Base-by-base conservation (phyloP, 2,329 filamentous ascomycete species). In the Sporothrix dimorphospora region DNA sequence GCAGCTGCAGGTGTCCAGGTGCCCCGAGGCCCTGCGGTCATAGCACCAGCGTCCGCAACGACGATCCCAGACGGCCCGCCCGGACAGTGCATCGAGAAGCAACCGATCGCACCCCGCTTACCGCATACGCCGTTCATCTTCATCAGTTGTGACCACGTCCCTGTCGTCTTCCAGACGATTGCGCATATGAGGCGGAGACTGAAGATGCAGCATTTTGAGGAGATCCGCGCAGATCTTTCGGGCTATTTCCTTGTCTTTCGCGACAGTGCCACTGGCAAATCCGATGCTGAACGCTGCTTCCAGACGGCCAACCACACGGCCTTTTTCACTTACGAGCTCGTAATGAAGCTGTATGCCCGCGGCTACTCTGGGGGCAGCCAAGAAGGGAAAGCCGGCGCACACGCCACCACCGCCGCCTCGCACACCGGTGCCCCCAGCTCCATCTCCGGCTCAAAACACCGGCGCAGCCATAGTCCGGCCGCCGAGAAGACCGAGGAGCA, bases 191-290 rank as follows among this genome's bases (percentile, higher is more conserved):
- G 94, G 82, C 97, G 95, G 81, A 89, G 95, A 68, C 85, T 98
- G 70, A 96, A 95, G 81, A 89, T 90, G 68, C 97, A 92, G 79
- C 86, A 89, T 73, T 93, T 94, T 82, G 90, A 93, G 75, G 90
- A 94, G 67, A 91, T 99, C 69, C 89, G 94, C 45, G 89, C 92
- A 73, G 96, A 99, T 79, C 89, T 89, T 72, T 91, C 90, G 0
- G 96, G 96, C 0, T 99, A 98, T 81, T 98, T 93, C 79, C 89
- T 98, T 69, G 85, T 94, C n/a, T 99, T 99, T 78, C 89, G 92
- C 68, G 91, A 95, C 77, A 93, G 90, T 1, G 87, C 88, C 71
- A 85, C 87, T 9, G 95, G 95, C 2, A 91, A 94, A 77, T 86
- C 90, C 71, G 94, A 98, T 81, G 91, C 94, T 0, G 91, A 93